Percentiles rank a stretch among this genome's conserved stretches.
These are phyloP conservation scores for Begonia masoniana DNA, from an alignment of 306 rosid genomes.

Conservation along the genomic window DNA sequence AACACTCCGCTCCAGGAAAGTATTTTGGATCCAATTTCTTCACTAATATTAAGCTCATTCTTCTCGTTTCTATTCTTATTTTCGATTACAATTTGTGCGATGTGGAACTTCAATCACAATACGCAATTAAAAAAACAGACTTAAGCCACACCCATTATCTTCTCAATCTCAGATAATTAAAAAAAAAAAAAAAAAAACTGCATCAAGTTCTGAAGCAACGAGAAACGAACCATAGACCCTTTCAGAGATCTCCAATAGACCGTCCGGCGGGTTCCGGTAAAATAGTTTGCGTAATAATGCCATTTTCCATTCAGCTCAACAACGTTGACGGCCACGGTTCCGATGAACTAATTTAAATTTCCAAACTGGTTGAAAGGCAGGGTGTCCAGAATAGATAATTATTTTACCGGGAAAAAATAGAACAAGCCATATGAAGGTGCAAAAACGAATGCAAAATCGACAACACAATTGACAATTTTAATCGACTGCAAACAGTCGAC, in stretches of 20 bases:
- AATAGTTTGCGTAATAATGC: constrained; percentile 88
- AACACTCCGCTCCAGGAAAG: no score
- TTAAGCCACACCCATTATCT: constrained; percentile 7
- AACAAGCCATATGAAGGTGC: no score
- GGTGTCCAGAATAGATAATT: no score
- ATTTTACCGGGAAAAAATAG: no score
- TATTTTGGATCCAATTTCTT: background rate
- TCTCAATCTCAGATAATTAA: constrained; percentile 9
- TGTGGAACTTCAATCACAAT: background rate
- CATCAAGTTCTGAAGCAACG: no score
- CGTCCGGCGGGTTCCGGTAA: constrained; percentile 93
- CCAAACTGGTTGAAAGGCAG: no score
- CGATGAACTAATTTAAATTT: constrained; percentile 4
- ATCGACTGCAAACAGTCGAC: no score
- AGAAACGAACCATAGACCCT: constrained; percentile 77
- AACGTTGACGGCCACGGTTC: constrained; percentile 13
- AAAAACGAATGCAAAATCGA: no score
- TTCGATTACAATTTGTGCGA: no score
- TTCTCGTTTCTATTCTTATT: background rate
- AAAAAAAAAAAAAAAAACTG: background rate
- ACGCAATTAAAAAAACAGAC: background rate
- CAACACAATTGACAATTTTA: no score
- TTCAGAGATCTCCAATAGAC: constrained; percentile 87
- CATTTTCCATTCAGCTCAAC: constrained; percentile 52
- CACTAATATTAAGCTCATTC: background rate